Conservation (phyloP, 2,329 filamentous ascomycete species). For the Tolypocladium inflatum region DNA sequence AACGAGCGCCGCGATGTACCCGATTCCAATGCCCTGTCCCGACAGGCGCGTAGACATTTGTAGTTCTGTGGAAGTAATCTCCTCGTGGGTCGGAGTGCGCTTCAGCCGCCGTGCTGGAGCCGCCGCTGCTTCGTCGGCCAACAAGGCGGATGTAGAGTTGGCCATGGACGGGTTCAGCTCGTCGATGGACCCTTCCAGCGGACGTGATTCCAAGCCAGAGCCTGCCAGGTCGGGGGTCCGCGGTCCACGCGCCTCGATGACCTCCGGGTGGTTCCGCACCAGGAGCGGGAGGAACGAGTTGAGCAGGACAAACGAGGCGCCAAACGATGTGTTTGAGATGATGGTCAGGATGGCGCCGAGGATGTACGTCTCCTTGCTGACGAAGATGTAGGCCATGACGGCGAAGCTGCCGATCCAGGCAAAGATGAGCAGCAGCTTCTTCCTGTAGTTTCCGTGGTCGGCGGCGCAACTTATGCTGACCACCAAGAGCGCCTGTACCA, state of each 20-base stretch:
- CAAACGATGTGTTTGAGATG: slow-evolving; percentile 87
- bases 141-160: slow-evolving; percentile 37
- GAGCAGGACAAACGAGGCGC: slow-evolving; percentile 86
- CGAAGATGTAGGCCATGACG: slow-evolving; percentile 81
- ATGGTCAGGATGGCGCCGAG: slow-evolving; percentile 78
- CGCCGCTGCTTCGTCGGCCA: slow-evolving; percentile 20
- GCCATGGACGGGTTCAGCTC: slow-evolving; percentile 18
- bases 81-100: slow-evolving; percentile 31
- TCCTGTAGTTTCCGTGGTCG: slow-evolving; percentile 87
- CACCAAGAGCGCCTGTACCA: slow-evolving; percentile 81
- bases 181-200: slow-evolving; percentile 21
- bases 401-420: slow-evolving; percentile 70
- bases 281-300: slow-evolving; percentile 92
- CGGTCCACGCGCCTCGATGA: slow-evolving; percentile 18
- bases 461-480: slow-evolving; percentile 95
- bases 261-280: slow-evolving; percentile 70
- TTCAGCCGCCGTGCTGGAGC: slow-evolving; percentile 20
- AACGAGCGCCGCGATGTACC: slow-evolving; percentile 78
- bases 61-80: slow-evolving; percentile 57
- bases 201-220: slow-evolving; percentile 22
- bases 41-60: slow-evolving; percentile 84
- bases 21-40: slow-evolving; percentile 85
- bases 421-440: slow-evolving; percentile 78
- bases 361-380: slow-evolving; percentile 67
- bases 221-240: slow-evolving; percentile 20